Base-by-base conservation (phyloP, 768 basidiomycete genomes). In the Mrakia frigida region DNA sequence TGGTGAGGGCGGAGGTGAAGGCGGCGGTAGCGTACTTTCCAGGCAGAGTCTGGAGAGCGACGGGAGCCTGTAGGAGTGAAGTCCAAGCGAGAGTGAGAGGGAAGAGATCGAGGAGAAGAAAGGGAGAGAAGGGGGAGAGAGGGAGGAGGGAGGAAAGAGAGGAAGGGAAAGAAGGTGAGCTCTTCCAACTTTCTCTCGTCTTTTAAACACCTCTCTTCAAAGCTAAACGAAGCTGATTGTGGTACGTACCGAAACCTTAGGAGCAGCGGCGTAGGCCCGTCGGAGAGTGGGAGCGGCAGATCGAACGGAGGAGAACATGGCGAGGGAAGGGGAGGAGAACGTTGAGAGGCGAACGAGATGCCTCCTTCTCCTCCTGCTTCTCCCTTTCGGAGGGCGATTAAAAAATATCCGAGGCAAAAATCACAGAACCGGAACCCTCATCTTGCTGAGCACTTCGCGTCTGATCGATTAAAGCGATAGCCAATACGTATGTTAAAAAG, bases 1-100 rank as follows among this genome's bases (percentile, higher is more conserved):
- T 91, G 79, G 88, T 86, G 81, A 94, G 89, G 61, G 78, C 77
- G 37, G 76, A 81, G 59, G 78, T 73, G 81, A 77, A 83, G 76
- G 81, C 80, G 2, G 82, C 82, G 28, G 79, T 78, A 46, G 82
- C 82, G 80, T 83, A 82, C 80, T 82, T 81, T 75, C 82, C 81
- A 50, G 80, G 76, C n/a, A 81, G 60, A 5, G 68, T 33, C 69
- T 72, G 71, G 67, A 72, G 77, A 75, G 39, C 67, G 52, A 76
- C 67, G 43, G 74, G 73, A 50, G 72, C 63, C 78, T 76, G 77
- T 21, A 13, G 43, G 2, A 25, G 56, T 5, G 28, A 13, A n/a
- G n/a, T n/a, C n/a, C n/a, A n/a, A n/a, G n/a, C n/a, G n/a, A n/a
- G n/a, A n/a, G n/a, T n/a, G n/a, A n/a, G n/a, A n/a, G n/a, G n/a